Evolutionary conservation across 129 eudicot genomes (phyloP).

Genomic region (Centella asiatica): DNA sequence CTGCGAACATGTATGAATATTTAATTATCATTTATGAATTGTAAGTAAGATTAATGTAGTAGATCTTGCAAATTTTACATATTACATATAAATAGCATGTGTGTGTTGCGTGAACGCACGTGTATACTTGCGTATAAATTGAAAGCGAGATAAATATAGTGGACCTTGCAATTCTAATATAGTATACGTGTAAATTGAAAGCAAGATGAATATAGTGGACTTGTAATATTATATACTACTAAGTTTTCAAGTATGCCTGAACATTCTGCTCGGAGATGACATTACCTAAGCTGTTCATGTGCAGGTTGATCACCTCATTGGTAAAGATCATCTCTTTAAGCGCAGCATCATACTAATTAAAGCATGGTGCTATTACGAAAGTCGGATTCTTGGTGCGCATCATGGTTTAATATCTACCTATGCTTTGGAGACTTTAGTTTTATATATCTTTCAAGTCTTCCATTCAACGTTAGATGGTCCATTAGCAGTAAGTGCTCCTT

Average conservation of each 20-base stretch:
- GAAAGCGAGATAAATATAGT: neutral
- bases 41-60: neutral
- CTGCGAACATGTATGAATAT: too few species aligned
- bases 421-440: conserved; percentile 91
- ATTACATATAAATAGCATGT: too few species aligned
- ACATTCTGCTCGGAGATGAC: neutral
- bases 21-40: neutral
- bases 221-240: neutral
- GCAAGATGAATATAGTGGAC: neutral
- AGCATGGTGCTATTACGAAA: conserved; percentile 94
- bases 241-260: neutral
- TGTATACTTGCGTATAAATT: too few species aligned
- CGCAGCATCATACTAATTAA: conserved; percentile 81
- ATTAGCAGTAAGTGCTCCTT: conserved; percentile 59
- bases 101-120: too few species aligned
- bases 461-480: conserved; percentile 74
- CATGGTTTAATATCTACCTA: conserved; percentile 92
- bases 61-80: neutral
- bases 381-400: conserved; percentile 95
- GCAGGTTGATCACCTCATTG: conserved; percentile 78
- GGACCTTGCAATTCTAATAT: too few species aligned
- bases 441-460: conserved; percentile 80
- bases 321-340: conserved; percentile 79
- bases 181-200: too few species aligned
- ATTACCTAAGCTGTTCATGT: conserved; percentile 1